Conservation (phyloP, 148 eudicot genomes). For the Pouteria glomerata region DNA sequence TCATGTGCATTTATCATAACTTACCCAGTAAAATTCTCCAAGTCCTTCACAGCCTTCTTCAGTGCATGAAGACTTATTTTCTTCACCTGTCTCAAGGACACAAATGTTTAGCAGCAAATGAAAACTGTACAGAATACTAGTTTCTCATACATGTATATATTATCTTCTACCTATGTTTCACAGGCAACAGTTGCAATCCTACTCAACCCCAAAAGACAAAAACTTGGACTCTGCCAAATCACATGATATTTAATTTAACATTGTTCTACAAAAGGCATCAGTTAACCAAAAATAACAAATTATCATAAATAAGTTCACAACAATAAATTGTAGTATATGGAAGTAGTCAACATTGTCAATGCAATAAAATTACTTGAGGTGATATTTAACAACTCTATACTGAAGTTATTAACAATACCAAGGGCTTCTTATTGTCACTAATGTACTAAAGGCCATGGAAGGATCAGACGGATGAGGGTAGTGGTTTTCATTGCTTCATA, state of each 20-base stretch:
- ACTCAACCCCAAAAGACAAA: neutral
- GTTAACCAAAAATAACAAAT: neutral
- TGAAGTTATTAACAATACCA: neutral
- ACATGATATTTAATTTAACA: neutral
- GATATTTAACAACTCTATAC: neutral
- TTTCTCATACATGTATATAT: neutral
- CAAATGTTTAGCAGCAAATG: constrained; percentile 2
- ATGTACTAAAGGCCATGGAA: neutral
- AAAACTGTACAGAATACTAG: neutral
- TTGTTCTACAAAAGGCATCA: neutral
- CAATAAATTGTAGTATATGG: too few species aligned
- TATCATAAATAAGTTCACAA: neutral
- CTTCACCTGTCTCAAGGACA: constrained; percentile 26
- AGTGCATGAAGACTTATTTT: constrained; percentile 31
- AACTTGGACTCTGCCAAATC: neutral
- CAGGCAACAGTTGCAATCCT: neutral
- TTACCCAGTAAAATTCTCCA: constrained; percentile 14
- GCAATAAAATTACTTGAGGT: neutral
- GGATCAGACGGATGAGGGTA: neutral
- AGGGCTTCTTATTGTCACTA: neutral
- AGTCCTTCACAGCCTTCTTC: constrained; percentile 14
- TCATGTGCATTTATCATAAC: neutral
- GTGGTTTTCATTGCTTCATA: neutral
- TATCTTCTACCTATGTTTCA: neutral
- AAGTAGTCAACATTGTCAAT: neutral